Conservation (phyloP, 129 eudicot genomes). For the Sambucus nigra region DNA sequence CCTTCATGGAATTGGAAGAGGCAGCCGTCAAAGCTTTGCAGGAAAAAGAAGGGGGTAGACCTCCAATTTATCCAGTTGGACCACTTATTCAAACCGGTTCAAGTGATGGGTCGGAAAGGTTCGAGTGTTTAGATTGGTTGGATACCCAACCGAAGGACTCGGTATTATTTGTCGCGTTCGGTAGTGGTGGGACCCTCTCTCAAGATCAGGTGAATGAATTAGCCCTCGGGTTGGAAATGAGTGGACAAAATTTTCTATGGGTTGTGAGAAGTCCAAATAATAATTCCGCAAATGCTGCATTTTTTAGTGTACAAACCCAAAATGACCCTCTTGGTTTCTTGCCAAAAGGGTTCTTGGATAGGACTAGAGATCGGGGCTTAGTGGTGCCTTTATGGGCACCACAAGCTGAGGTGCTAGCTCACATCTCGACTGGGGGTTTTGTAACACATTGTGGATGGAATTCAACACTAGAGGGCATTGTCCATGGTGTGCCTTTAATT, state of each 20-base stretch:
- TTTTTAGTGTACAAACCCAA: neutral
- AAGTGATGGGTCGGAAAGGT: neutral
- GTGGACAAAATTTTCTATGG: constrained; percentile 11
- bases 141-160: constrained; percentile 17
- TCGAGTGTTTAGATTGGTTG: constrained; percentile 10
- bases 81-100: constrained; percentile 2
- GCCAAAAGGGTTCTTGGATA: constrained; percentile 7
- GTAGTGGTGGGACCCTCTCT: constrained; percentile 26
- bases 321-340: neutral
- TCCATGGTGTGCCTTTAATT: constrained; percentile 4
- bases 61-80: neutral
- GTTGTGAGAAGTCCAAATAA: constrained; percentile 10
- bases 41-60: neutral
- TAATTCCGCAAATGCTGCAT: neutral
- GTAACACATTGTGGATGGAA: constrained; percentile 10
- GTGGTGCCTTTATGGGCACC: constrained; percentile 11
- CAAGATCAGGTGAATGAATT: constrained; percentile 10
- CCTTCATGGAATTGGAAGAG: neutral
- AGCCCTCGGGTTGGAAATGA: constrained; percentile 10
- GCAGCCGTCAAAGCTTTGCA: neutral
- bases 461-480: constrained; percentile 8
- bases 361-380: constrained; percentile 3
- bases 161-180: constrained; percentile 11
- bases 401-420: constrained; percentile 8
- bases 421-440: constrained; percentile 2